Evolutionary conservation across 257 asterid species (phyloP).

Genomic region (Capsicum chinense): DNA sequence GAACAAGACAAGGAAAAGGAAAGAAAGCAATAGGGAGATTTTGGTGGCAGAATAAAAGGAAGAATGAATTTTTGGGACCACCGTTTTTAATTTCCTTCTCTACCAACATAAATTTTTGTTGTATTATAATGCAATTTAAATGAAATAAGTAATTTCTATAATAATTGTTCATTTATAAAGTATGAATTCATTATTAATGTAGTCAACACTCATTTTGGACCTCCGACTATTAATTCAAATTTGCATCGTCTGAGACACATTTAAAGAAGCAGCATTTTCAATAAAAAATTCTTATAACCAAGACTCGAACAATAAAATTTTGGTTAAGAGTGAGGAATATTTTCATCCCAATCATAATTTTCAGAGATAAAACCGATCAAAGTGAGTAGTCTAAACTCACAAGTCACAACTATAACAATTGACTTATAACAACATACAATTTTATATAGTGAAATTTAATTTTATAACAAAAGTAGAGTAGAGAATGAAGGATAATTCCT

Average conservation of each 20-base stretch:
- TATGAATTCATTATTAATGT: neutral
- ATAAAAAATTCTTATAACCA: too few species aligned
- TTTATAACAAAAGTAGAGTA: neutral
- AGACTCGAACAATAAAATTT: neutral
- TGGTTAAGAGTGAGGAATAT: neutral
- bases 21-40: neutral
- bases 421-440: too few species aligned
- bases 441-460: too few species aligned
- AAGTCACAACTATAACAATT: too few species aligned
- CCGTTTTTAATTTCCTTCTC: neutral
- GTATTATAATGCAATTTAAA: neutral
- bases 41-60: neutral
- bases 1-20: conserved; percentile 18
- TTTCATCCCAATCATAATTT: too few species aligned
- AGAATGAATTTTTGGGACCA: conserved; percentile 11
- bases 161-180: neutral
- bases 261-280: too few species aligned
- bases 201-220: too few species aligned
- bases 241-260: too few species aligned
- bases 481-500: too few species aligned
- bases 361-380: neutral
- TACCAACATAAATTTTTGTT: neutral
- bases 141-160: neutral
- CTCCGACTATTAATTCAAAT: too few species aligned
- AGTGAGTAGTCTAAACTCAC: too few species aligned